Base-by-base conservation (phyloP, 179 eudicot genomes). In the Vitellaria paradoxa region DNA sequence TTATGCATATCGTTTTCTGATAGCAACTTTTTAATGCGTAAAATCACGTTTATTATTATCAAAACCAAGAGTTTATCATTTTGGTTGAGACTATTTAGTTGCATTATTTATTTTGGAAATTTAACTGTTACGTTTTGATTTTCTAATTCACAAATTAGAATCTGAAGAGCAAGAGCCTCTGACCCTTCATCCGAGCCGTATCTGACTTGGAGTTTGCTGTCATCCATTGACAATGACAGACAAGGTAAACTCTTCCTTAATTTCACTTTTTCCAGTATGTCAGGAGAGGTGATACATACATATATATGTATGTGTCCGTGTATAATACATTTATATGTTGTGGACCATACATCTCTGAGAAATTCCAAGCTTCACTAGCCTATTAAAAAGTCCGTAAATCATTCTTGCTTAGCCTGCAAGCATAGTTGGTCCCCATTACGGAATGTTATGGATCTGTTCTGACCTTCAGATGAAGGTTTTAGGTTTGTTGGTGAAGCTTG, bases 321-420 rank as follows among this genome's bases (percentile, higher is more conserved):
- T 64, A 4, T 6, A n/a, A 21, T 65, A 53, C 56, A 67, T 55
- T 9, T 8, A 86, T 69, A 82, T 63, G 45, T 6, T 17, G 30
- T 81, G 85, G 77, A 17, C 78, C 84, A 65, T 77, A 85, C 52
- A 75, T 69, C 30, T 78, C 40, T 75, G 73, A 57, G 70, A 61
- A 75, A 47, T 64, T 79, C 72, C 49, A 74, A 78, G 73, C 81
- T 87, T 67, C 76, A 80, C 71, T 64, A 49, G 74, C 63, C 75
- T 65, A 37, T 72, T 77, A 20, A 70, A 49, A 52, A 52, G 26
- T 23, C 53, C 23, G 45, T 76, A 18, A 46, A 46, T n/a, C 73
- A 72, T 72, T 20, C 67, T 86, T 80, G 66, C 87, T 86, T 86
- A 68, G 67, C 80, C 20, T 78, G 23, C 79, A 86, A 84, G 87